Evolutionary conservation across 2,329 filamentous ascomycete species (phyloP), one percentile per base, ranked within the genome.

Genomic region (Venturia oleaginea): DNA sequence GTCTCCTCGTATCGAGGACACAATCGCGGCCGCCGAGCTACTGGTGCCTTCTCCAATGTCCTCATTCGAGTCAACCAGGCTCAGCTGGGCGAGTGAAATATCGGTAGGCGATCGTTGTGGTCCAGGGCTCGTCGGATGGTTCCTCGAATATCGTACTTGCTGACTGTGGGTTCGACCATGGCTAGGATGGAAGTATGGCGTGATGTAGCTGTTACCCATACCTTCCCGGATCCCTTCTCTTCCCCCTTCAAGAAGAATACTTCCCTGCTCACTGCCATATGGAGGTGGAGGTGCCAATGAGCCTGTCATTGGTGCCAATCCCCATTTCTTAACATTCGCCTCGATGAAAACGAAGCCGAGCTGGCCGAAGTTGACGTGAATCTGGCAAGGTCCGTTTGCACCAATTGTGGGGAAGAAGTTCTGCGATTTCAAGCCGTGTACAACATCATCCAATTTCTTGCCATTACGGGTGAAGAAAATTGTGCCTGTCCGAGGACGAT

Each of bases 301-400:
- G 66, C 94, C 94, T 1, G 91, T 97, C 84, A 95, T 95, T 5
- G 94, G 94, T 59, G 94, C 94, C 64, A 99, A 80, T 1, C 94
- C 94, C 94, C 94, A 99, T 81, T 97, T 99, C 85, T 99, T 99
- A 66, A 99, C 94, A 72, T 99, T 99, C 67, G 93, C 94, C 77
- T 99, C 94, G 70, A 99, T 97, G 73, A 97, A 99, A 60, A 99
- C 94, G 73, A 97, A 99, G 40, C 94, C 94, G 72, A 94, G 91
- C 75, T 99, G 94, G 8, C 94, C 94, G 74, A 99, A 95, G 75
- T 99, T 99, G 73, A 97, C 94, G 74, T 99, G 93, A 1, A 99
- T 85, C 38, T 88, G 88, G 71, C 91, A 92, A 19, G 94, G 94
- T 0, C 94, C 94, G 72, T 94, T 97, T 65, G 94, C 92, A 54